Evolutionary conservation across 2,329 filamentous ascomycete species (phyloP), one percentile per base, ranked within the genome.

Genomic region (Epichloe glyceriae): DNA sequence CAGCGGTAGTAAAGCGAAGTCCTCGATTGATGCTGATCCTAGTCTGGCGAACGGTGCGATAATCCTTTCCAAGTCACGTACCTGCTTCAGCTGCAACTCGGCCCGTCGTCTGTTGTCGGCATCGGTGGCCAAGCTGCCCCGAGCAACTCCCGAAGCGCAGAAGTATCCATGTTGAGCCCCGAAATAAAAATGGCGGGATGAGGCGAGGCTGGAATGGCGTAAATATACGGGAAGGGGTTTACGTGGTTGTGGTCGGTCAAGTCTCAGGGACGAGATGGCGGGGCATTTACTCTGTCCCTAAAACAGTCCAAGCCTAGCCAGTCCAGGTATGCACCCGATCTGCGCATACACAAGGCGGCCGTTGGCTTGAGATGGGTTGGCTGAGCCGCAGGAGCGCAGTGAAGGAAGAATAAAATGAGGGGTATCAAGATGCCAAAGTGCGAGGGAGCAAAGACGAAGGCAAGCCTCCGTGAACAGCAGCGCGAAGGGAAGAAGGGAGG

Each of bases 41-140:
- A 15, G 40, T 26, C 20, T 42, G 19, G 40, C 8, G 12, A 42
- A 42, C 12, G 26, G 26, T 35, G 22, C 14, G 19, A 44, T 33
- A 22, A 34, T 26, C 33, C 19, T 41, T 26, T 43, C 41, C 33
- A 39, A 46, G 5, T 43, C 43, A 60, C 81, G 66, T 75, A 91
- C 87, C 74, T 83, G 78, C 75, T 89, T 90, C 61, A 93, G 76
- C 70, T 91, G 84, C 60, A 85, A 71, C 73, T 93, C 87, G 66
- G 86, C 85, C 68, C 82, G 78, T 65, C 84, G 80, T 69, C 87
- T 79, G 67, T 79, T 79, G 64, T 88, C 85, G 63, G 83, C 78
- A 70, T 88, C 83, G 59, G 82, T 69, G 64, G 84, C 81, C 67
- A 90, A 80, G 59, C 85, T 89, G 64, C 83, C 82, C 81, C 77